phyloP scores from a whole-genome alignment of 306 rosid species.

The Quercus dentata region DNA sequence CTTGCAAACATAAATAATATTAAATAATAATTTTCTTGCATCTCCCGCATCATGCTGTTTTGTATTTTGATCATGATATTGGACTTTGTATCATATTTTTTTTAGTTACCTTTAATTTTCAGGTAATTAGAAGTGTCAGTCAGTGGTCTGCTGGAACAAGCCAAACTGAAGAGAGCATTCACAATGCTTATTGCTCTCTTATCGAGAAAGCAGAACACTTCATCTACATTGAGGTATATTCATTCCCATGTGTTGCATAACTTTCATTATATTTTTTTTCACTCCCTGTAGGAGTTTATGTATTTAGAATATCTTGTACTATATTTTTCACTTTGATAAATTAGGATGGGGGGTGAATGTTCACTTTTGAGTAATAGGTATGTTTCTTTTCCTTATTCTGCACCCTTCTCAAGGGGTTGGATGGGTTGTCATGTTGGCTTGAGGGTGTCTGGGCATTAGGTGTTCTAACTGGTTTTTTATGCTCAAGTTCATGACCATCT shows the following conservation, averaged over 20 bases:
- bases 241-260: constrained; percentile 4
- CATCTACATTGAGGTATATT: constrained; percentile 86
- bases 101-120: constrained; percentile 24
- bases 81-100: constrained; percentile 11
- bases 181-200: constrained; percentile 89
- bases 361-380: background rate
- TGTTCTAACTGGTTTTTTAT: background rate
- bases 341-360: too few species aligned
- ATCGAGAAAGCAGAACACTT: constrained; percentile 93
- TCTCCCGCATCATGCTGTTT: background rate
- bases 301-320: background rate
- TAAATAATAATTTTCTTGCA: too few species aligned
- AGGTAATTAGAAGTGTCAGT: constrained; percentile 97
- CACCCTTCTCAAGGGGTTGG: background rate
- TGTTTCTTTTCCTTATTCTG: background rate
- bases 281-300: background rate
- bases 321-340: background rate
- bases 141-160: constrained; percentile 99
- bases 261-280: background rate
- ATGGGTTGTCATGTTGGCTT: background rate
- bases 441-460: background rate
- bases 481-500: background rate
- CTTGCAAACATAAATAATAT: too few species aligned
- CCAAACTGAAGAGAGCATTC: constrained; percentile 92
- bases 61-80: background rate